Evolutionary conservation across 805 yeast species (phyloP).

Genomic region (Yarrowia bubula): DNA sequence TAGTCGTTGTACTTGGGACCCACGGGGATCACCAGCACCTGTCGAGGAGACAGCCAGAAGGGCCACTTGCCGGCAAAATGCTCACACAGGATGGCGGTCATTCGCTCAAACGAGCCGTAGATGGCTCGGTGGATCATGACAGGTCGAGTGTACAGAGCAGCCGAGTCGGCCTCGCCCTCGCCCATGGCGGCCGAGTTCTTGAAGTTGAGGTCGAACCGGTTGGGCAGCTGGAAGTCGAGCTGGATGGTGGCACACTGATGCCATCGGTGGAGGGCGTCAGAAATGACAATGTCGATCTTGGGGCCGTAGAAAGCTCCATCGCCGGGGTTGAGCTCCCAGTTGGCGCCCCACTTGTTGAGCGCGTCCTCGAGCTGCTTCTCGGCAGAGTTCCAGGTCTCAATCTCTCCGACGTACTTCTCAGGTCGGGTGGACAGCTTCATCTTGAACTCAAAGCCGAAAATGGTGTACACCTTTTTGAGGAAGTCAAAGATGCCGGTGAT

Average conservation of each 20-base stretch:
- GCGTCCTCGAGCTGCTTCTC: constrained; percentile 82
- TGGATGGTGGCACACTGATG: constrained; percentile 99
- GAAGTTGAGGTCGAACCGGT: constrained; percentile 86
- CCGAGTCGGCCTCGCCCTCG: constrained; percentile 38
- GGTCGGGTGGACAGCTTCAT: constrained; percentile 98
- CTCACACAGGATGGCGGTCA: constrained; percentile 97
- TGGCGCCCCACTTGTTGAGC: constrained; percentile 78
- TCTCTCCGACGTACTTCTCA: constrained; percentile 90
- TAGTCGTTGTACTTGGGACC: constrained; percentile 90
- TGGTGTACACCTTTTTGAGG: constrained; percentile 79
- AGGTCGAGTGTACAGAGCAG: constrained; percentile 62
- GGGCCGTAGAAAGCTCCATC: constrained; percentile 99
- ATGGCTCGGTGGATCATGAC: constrained; percentile 99
- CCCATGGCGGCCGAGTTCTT: constrained; percentile 46
- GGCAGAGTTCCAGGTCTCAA: constrained; percentile 91
- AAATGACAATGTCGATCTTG: constrained; percentile 92
- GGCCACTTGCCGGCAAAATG: constrained; percentile 99
- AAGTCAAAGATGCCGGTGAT: constrained; percentile 82
- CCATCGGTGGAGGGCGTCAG: constrained; percentile 94
- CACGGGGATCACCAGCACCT: constrained; percentile 92
- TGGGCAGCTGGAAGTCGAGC: constrained; percentile 96
- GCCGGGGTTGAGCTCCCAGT: constrained; percentile 93
- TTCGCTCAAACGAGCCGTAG: constrained; percentile 96
- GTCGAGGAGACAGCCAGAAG: constrained; percentile 99
- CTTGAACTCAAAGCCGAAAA: constrained; percentile 91